phyloP scores from a whole-genome alignment of 148 eudicot genomes.

The Bassia scoparia region DNA sequence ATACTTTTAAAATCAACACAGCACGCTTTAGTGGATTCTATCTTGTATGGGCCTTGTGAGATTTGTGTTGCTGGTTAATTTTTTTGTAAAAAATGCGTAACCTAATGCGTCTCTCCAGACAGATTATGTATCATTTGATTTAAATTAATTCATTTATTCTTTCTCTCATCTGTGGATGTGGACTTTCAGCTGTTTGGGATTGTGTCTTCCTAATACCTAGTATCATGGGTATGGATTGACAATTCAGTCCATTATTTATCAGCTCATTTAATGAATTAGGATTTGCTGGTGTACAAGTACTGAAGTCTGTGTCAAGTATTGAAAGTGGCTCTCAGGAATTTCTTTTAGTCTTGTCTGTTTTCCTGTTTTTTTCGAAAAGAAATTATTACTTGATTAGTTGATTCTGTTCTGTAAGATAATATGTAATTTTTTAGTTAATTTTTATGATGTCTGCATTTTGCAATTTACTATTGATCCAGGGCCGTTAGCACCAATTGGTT shows the following conservation, averaged over 20 bases:
- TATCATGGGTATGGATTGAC: background rate
- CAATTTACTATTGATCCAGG: background rate
- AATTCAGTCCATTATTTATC: background rate
- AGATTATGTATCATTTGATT: background rate
- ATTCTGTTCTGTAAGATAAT: no score
- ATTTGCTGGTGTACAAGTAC: no score
- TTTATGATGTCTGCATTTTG: background rate
- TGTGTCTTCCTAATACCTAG: background rate
- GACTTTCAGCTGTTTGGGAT: no score
- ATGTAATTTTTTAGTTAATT: no score
- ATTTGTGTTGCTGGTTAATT: background rate
- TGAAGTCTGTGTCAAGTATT: no score
- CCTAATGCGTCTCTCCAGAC: background rate
- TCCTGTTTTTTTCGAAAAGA: no score
- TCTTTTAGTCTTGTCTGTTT: no score
- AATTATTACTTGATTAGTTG: no score
- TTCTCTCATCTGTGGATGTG: background rate
- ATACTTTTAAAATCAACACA: no score
- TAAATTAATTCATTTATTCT: background rate
- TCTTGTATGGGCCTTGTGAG: background rate
- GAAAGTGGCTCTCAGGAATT: no score
- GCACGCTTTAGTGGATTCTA: background rate
- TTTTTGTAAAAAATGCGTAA: background rate
- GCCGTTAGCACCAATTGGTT: background rate
- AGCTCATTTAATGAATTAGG: background rate